A percentile compares a stretch with the other conserved stretches of the same genome.
phyloP scores from a whole-genome alignment of 2,329 filamentous ascomycete species.

The Ceratocystis diversiconidia region DNA sequence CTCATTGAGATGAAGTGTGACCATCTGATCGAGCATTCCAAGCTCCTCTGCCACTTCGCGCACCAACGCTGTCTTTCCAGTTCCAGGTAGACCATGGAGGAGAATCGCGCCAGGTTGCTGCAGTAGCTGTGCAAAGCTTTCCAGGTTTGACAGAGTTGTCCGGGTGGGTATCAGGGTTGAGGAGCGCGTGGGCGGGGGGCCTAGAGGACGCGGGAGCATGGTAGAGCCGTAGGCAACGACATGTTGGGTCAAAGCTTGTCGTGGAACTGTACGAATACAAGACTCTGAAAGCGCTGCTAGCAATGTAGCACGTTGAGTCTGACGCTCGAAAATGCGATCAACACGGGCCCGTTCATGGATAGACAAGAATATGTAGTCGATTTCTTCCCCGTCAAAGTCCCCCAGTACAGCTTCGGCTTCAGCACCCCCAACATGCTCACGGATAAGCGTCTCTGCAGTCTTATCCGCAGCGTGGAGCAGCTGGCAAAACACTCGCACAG shows the following conservation, averaged over 20 bases:
- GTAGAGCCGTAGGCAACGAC: constrained; percentile 52
- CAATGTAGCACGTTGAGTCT: constrained; percentile 5
- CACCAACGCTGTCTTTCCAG: constrained; percentile 78
- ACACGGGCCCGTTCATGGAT: constrained; percentile 43
- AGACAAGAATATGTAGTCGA: constrained; percentile 65
- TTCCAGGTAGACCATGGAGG: constrained; percentile 68
- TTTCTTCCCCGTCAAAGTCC: constrained; percentile 56
- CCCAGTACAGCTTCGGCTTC: constrained; percentile 49
- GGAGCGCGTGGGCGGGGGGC: constrained; percentile 23
- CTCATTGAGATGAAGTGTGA: constrained; percentile 92
- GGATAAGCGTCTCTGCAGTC: constrained; percentile 58
- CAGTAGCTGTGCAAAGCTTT: constrained; percentile 52
- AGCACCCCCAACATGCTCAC: constrained; percentile 46
- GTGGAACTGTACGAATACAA: constrained; percentile 20
- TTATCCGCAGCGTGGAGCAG: constrained; percentile 67
- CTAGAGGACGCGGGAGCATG: constrained; percentile 50
- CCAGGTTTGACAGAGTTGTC: constrained; percentile 61
- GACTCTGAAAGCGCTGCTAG: constrained; percentile 4
- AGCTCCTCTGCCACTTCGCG: constrained; percentile 70
- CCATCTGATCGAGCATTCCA: constrained; percentile 66
- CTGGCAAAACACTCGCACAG: constrained; percentile 66
- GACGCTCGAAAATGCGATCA: constrained; percentile 22
- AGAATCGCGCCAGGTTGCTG: constrained; percentile 58
- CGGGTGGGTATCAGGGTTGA: constrained; percentile 41
- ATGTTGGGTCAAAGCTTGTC: constrained; percentile 39